Percentiles rank a stretch among this genome's conserved stretches.
Evolutionary conservation across 2,329 filamentous ascomycete species (phyloP).

Genomic region (Piedraia hortae): DNA sequence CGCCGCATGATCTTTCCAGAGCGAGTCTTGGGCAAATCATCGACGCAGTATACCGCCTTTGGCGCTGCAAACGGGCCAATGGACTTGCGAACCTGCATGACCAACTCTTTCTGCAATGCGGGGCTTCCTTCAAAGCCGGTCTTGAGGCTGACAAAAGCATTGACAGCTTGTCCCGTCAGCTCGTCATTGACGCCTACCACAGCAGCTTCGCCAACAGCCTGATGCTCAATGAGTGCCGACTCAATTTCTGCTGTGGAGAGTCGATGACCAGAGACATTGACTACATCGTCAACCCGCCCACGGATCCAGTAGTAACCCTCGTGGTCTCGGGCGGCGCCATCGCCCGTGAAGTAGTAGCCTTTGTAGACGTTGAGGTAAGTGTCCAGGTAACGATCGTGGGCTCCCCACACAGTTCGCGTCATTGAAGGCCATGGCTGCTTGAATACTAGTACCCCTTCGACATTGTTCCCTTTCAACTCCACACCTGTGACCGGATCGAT

Average conservation of each 20-base stretch:
- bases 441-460: constrained; percentile 88
- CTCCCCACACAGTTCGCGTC: constrained; percentile 91
- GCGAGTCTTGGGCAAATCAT: constrained; percentile 87
- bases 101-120: constrained; percentile 70
- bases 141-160: constrained; percentile 86
- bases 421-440: constrained; percentile 98
- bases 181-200: constrained; percentile 86
- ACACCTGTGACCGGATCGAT: constrained; percentile 88
- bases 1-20: constrained; percentile 98
- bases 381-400: constrained; percentile 96
- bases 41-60: constrained; percentile 73
- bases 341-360: constrained; percentile 89
- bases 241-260: constrained; percentile 95
- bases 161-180: constrained; percentile 87
- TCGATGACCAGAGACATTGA: constrained; percentile 91
- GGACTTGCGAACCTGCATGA: constrained; percentile 84
- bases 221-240: constrained; percentile 79
- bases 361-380: constrained; percentile 95
- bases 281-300: constrained; percentile 90
- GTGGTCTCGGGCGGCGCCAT: constrained; percentile 84
- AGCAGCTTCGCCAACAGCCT: constrained; percentile 70
- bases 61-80: constrained; percentile 94
- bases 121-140: constrained; percentile 51
- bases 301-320: constrained; percentile 99
- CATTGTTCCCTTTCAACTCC: constrained; percentile 83